phyloP scores from a whole-genome alignment of 768 basidiomycete genomes.

The Hemileccinum rubropunctum region DNA sequence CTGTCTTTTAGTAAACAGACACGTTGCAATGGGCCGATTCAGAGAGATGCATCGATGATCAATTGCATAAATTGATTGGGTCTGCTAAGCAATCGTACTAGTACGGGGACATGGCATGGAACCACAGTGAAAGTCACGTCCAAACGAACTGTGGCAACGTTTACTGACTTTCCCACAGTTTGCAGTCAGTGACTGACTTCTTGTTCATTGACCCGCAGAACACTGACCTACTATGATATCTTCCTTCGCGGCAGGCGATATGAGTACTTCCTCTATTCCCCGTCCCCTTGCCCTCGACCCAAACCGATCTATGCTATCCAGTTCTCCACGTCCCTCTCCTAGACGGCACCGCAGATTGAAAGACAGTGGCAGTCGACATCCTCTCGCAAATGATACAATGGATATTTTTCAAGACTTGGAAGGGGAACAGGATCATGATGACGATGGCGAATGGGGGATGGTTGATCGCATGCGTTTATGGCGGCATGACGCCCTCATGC shows the following conservation, averaged over 20 bases:
- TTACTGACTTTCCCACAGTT: too few relatives aligned
- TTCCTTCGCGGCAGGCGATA: constrained; percentile 64
- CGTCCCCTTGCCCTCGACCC: constrained; percentile 70
- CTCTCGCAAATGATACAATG: constrained; percentile 71
- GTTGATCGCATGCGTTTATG: constrained; percentile 95
- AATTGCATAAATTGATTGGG: too few relatives aligned
- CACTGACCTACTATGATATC: too few relatives aligned
- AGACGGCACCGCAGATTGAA: constrained; percentile 54
- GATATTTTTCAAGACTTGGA: constrained; percentile 73
- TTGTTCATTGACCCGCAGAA: too few relatives aligned
- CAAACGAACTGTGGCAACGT: too few relatives aligned
- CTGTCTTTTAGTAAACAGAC: too few relatives aligned
- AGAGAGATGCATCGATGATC: too few relatives aligned
- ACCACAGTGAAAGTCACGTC: too few relatives aligned
- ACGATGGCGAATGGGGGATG: constrained; percentile 76
- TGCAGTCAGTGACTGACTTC: too few relatives aligned
- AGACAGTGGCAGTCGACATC: constrained; percentile 57
- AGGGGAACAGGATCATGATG: constrained; percentile 58
- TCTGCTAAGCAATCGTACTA: too few relatives aligned
- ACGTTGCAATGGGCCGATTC: too few relatives aligned
- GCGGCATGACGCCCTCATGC: constrained; percentile 98
- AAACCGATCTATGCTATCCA: constrained; percentile 72
- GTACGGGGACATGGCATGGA: too few relatives aligned
- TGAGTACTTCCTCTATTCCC: constrained; percentile 54
- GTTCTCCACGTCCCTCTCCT: constrained; percentile 72